Evolutionary conservation across 768 basidiomycete species (phyloP), one percentile per base, ranked within the genome.

Genomic region (Paxillus rubicundulus): DNA sequence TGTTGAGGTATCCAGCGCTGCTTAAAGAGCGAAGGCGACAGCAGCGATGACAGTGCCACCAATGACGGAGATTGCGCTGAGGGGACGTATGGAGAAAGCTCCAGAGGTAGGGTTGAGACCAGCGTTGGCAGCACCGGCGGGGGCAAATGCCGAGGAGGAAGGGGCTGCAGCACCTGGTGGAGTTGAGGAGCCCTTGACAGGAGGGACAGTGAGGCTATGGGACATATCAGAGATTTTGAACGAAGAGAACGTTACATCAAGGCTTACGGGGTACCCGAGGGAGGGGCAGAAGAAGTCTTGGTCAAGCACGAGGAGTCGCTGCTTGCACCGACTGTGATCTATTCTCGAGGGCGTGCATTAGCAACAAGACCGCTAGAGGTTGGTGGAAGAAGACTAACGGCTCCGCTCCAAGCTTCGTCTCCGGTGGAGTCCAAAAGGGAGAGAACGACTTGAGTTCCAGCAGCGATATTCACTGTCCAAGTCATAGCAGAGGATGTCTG

Each of bases 341-440:
- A 36, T 33, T 33, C 33, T 3, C 33, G 12, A 17, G 12, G 34
- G 27, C 9, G 41, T 36, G 12, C 17, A n/a, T 21, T 37, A 37
- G 33, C 28, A 2, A 54, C 30, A 9, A 52, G 27, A 18, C 18
- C 12, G 14, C 10, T 13, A 18, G 20, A 9, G 16, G 1, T 9
- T 12, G 17, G 41, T 21, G 14, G 33, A 13, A 43, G 39, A 41
- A 54, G 16, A 75, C 82, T 63, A 54, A 89, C 88, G 10, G 57
- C 60, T 33, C 71, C 74, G 57, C 80, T 82, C 89, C 89, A 92
- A 3, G 79, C 87, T 59, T 89, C 86, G 3, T 84, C 63, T 27
- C 72, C 80, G 32, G 60, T 49, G 2, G 69, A 60, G 62, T 89
- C 86, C 54, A 77, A 66, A 16, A 88, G 55, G 14, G 77, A 84